These are phyloP conservation scores for Colletotrichum tabaci DNA, from an alignment of 2,329 filamentous ascomycete genomes.

Conservation along the genomic window DNA sequence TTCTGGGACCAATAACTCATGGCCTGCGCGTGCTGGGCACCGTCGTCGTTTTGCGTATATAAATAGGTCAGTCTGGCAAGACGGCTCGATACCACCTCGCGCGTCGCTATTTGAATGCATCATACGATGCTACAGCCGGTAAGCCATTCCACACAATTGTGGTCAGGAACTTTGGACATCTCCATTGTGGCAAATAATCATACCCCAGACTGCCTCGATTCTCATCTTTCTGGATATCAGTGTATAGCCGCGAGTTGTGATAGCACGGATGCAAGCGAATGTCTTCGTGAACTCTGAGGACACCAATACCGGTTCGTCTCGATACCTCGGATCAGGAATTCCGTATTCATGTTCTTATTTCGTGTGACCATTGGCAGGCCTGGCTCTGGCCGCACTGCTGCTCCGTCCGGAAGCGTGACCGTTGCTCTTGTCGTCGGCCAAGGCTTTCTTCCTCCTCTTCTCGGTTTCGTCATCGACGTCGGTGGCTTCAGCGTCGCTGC, in stretches of 20 bases:
- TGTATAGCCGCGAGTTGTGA: not conserved
- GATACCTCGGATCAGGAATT: not conserved
- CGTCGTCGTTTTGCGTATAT: not conserved
- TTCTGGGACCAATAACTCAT: not conserved
- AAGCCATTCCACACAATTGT: not conserved
- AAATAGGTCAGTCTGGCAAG: conserved; percentile 11
- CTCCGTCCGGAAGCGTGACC: conserved; percentile 36
- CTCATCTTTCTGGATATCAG: not conserved
- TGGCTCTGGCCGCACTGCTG: conserved; percentile 24
- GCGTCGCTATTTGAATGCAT: conserved; percentile 9
- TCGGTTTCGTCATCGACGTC: conserved; percentile 57
- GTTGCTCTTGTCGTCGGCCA: conserved; percentile 26
- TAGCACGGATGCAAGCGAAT: conserved; percentile 11
- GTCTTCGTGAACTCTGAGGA: conserved; percentile 4
- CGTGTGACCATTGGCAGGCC: conserved; percentile 28
- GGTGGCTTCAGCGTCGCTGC: conserved; percentile 78
- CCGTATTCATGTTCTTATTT: conserved; percentile 2
- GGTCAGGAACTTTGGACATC: not conserved
- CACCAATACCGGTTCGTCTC: conserved; percentile 5
- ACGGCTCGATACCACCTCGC: not conserved
- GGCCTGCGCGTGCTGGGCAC: no score
- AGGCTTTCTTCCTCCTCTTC: conserved; percentile 46
- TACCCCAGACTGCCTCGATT: not conserved
- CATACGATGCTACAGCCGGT: not conserved
- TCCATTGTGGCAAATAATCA: not conserved